Evolutionary conservation across 805 yeast genomes (phyloP), one percentile per base, ranked within the genome.

Genomic region (Kazachstania africana): DNA sequence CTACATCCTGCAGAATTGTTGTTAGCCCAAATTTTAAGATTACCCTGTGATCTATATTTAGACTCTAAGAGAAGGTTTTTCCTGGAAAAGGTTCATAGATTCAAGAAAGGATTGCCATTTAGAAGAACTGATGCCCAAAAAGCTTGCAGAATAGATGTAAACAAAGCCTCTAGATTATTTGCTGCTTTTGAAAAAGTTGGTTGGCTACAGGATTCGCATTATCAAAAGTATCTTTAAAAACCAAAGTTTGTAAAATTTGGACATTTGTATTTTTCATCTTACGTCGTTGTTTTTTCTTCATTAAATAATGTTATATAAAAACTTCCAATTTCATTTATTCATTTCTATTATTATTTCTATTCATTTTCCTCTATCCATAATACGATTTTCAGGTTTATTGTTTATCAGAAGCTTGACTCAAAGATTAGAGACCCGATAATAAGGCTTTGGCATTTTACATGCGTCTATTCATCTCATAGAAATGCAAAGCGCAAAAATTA

Each of bases 111-210:
- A 19, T 63, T 74, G 48, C 85, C 87, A 17, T 87, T 87, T 59
- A 75, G 95, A 60, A 77, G 95, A 60, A 88, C 96, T 0, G 97
- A 87, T 59, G 94, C 95, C 6, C 96, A 87, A 60, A 88, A 88
- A 63, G 95, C 95, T 8, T 87, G 96, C 55, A 72, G 93, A 40
- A 85, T 88, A 42, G 96, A 88, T 58, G 96, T 87, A 24, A 88
- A 88, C 58, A 88, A 88, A 55, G 95, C 95, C 2, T 77, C 91
- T 28, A 69, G 95, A 41, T 62, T 87, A 35, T 87, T 70, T 60
- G 91, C 91, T 21, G 83, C 95, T 14, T 88, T 73, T 51, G 94
- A 87, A 55, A 72, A 72, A 51, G 88, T 80, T 31, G 96, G 95
- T 26, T 82, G 95, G 87, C 73, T 87, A 43, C 68, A 81, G 8